Base-by-base conservation (phyloP, 2,329 filamentous ascomycete genomes). In the Cladosporium sp. region DNA sequence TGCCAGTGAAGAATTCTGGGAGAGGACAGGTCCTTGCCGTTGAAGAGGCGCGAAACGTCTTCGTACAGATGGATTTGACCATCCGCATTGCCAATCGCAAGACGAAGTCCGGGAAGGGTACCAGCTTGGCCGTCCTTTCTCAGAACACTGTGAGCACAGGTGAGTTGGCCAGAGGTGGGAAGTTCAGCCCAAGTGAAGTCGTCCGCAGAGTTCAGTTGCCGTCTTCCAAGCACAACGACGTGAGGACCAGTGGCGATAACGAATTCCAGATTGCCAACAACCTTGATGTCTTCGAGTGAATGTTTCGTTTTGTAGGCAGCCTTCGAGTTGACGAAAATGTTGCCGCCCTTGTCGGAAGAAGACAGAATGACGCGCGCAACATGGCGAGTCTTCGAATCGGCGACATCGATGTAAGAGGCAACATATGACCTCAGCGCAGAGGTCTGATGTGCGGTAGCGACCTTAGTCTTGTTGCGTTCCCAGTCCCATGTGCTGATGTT, bases 1-100 rank as follows among this genome's bases (percentile, higher is more conserved):
- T 98, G 93, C 93, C 93, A 98, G 67, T 97, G 93, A 47, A 91
- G 75, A 55, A 85, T 86, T 50, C 84, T 82, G 16, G 78, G 75
- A 35, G 79, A 64, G 12, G 76, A 60, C 29, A 69, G 55, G 55
- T n/a, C 50, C 51, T 32, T 55, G 22, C 40, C 54, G 33, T 46
- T 50, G 41, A 65, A 63, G 3, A 65, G 38, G 8, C 59, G 53
- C 3, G 55, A 43, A 6, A 68, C 41, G 18, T 64, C 59, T 54
- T 85, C 81, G 66, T 95, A 95, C n/a, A 91, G 70, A 61, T 88
- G 81, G 38, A 97, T 86, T 19, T 80, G 78, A 57, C 93, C 93
- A 43, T 83, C 79, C 4, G 80, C 78, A 55, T 88, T 84, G 46
- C 93, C 93, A 48, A 95, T 71, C 3, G 84, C 84, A 20, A 98